These are phyloP conservation scores for Leucogyrophana mollusca DNA, from an alignment of 768 basidiomycete genomes.

Conservation along the genomic window DNA sequence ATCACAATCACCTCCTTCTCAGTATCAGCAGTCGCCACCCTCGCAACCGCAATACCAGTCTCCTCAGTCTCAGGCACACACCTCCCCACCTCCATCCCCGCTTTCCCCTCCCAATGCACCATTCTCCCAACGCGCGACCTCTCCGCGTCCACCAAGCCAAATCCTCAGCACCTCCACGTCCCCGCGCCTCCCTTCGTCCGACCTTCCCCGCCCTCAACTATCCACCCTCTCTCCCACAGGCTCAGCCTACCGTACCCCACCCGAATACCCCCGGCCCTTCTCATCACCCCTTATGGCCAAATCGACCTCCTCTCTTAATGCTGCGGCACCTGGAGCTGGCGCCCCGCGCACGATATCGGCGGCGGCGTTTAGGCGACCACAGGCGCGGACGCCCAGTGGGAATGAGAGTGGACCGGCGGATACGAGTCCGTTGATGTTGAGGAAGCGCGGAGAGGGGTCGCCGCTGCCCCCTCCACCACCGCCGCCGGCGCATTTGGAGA, in stretches of 20 bases:
- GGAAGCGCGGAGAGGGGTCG: constrained; percentile 37
- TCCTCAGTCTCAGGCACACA: constrained; percentile 1
- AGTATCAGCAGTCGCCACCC: constrained; percentile 4
- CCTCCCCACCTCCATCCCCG: constrained; percentile 22
- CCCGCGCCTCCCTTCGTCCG: constrained; percentile 4
- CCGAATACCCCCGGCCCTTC: constrained; percentile 42
- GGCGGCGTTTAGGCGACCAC: constrained; percentile 67
- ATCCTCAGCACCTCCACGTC: constrained; percentile 18
- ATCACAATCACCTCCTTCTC: constrained; percentile 6
- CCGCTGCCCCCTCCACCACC: constrained; percentile 29
- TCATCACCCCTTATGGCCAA: constrained; percentile 26
- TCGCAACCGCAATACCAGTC: constrained; percentile 9
- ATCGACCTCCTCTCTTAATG: constrained; percentile 34
- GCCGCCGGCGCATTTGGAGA: constrained; percentile 9
- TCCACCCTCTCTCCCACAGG: constrained; percentile 3
- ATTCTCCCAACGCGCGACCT: constrained; percentile 37
- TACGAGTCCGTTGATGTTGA: constrained; percentile 45
- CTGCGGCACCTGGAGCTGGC: constrained; percentile 26
- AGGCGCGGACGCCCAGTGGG: constrained; percentile 29
- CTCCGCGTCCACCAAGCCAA: constrained; percentile 37
- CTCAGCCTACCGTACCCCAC: constrained; percentile 42
- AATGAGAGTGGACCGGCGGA: constrained; percentile 31
- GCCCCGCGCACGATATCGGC: constrained; percentile 65
- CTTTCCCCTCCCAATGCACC: constrained; percentile 38
- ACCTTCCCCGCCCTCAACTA: constrained; percentile 1